Evolutionary conservation across 805 yeast species (phyloP), one percentile per base, ranked within the genome.

Genomic region (Hanseniaspora thailandica): DNA sequence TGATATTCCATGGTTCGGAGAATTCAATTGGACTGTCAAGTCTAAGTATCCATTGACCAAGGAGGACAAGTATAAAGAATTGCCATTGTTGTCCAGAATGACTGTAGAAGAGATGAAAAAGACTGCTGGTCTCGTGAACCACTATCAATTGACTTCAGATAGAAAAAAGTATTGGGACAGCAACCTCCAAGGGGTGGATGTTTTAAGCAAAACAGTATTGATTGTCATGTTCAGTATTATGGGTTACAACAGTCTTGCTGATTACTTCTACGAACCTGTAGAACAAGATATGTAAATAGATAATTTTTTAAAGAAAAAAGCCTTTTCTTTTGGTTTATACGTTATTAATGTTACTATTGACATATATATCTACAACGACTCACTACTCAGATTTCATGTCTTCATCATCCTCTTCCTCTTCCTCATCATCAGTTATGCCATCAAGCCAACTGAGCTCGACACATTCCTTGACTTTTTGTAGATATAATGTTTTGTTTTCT

Each of bases 401-500:
- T n/a, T 33, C 7, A 5, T 25, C 45, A 15, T 28, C 68, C 2
- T 62, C 64, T 30, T 65, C 70, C 13, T 72, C 68, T 31, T 71
- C 74, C 12, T 68, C 67, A 56, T 68, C 59, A 49, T 67, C 69
- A 0, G 62, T 62, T 62, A 82, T 75, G 59, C 83, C 88, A 62
- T 86, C 95, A 45, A 81, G 82, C 97, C 97, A 89, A 61, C 95
- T 85, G 58, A 77, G 82, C 61, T 93, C 98, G 36, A 93, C 98
- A 0, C 97, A 87, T 65, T 88, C 95, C 59, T 94, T 79, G 17
- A 93, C 98, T 58, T 96, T 73, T 65, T 87, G 87, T 52, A 82
- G 78, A 65, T 93, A 93, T 69, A 89, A 96, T 26, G 89, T 82
- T 58, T 95, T 81, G 66, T 93, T 97, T 66, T 93, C 98, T 66